Conservation (phyloP, 2,329 filamentous ascomycete genomes). For the Aspergillus arachidicola region DNA sequence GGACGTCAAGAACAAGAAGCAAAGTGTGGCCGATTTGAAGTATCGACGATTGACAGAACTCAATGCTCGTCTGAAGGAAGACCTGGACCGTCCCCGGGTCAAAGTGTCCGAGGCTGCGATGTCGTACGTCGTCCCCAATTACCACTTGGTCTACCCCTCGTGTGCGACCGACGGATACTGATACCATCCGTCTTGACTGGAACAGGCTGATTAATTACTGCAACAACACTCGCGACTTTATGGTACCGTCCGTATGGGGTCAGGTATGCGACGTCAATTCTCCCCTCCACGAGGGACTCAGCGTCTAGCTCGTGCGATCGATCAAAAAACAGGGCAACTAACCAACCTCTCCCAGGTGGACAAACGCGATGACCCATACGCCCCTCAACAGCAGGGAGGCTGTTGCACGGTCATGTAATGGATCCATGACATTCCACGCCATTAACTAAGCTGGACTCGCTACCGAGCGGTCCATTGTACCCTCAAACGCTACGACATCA, state of each 20-base stretch:
- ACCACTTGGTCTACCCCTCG: slow-evolving; percentile 1
- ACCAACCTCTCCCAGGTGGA: slow-evolving; percentile 62
- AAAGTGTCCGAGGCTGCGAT: slow-evolving; percentile 92
- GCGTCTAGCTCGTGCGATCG: not conserved
- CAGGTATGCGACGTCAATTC: slow-evolving; percentile 52
- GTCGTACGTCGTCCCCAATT: slow-evolving; percentile 60
- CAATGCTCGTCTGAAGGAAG: slow-evolving; percentile 93
- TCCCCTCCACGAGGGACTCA: not conserved
- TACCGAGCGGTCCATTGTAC: slow-evolving; percentile 24
- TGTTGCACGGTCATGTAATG: slow-evolving; percentile 94
- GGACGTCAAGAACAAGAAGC: slow-evolving; percentile 85
- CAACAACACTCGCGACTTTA: slow-evolving; percentile 97
- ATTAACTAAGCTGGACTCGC: slow-evolving; percentile 25
- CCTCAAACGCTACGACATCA: slow-evolving; percentile 24
- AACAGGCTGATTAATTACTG: slow-evolving; percentile 94
- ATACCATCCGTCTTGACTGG: slow-evolving; percentile 6
- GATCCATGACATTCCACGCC: slow-evolving; percentile 31
- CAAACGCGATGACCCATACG: slow-evolving; percentile 97
- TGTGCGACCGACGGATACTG: slow-evolving; percentile 6
- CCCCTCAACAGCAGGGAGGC: slow-evolving; percentile 86
- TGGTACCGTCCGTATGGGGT: slow-evolving; percentile 98
- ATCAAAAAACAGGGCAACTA: not conserved
- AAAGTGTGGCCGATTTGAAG: slow-evolving; percentile 99
- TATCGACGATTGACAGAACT: slow-evolving; percentile 93
- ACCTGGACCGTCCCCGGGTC: slow-evolving; percentile 91